These are phyloP conservation scores for Bryum argenteum DNA, from an alignment of 225 moss, liverwort and hornwort genomes.

Conservation along the genomic window DNA sequence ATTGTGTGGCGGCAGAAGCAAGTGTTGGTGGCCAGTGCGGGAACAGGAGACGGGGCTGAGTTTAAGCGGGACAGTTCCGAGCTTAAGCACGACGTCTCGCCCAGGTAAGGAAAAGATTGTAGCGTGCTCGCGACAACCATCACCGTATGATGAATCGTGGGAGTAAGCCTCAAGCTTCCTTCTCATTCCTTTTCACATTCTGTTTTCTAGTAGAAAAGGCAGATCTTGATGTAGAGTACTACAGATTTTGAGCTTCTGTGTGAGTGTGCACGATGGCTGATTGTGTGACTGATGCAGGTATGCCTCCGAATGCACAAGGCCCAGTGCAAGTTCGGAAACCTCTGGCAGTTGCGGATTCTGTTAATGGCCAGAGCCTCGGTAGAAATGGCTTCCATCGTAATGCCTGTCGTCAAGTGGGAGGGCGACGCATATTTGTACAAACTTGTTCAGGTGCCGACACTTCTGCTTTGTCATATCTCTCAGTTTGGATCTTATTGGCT, in stretches of 20 bases:
- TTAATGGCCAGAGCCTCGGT: conserved; percentile 65
- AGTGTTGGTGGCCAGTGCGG: conserved; percentile 25
- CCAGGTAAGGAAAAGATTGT: conserved; percentile 44
- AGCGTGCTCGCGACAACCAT: conserved; percentile 29
- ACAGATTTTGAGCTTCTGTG: background rate
- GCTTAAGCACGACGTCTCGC: conserved; percentile 39
- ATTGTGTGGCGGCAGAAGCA: conserved; percentile 35
- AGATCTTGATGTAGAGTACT: background rate
- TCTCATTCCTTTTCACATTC: background rate
- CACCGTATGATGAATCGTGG: conserved; percentile 40
- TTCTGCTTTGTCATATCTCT: background rate
- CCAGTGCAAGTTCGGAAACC: conserved; percentile 91
- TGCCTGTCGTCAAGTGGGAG: conserved; percentile 70
- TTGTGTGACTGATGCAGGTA: conserved; percentile 42
- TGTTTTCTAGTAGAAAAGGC: background rate
- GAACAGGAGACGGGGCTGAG: conserved; percentile 17
- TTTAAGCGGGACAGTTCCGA: conserved; percentile 29
- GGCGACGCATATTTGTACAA: conserved; percentile 88
- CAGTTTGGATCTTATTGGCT: no score
- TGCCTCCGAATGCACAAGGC: conserved; percentile 90
- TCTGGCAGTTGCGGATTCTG: conserved; percentile 78
- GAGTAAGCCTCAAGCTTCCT: conserved; percentile 39
- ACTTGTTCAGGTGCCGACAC: conserved; percentile 62
- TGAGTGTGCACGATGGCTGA: background rate
- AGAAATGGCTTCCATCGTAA: conserved; percentile 45